Conservation (phyloP, 1,139 yeast genomes). For the Ogataea hybrid region DNA sequence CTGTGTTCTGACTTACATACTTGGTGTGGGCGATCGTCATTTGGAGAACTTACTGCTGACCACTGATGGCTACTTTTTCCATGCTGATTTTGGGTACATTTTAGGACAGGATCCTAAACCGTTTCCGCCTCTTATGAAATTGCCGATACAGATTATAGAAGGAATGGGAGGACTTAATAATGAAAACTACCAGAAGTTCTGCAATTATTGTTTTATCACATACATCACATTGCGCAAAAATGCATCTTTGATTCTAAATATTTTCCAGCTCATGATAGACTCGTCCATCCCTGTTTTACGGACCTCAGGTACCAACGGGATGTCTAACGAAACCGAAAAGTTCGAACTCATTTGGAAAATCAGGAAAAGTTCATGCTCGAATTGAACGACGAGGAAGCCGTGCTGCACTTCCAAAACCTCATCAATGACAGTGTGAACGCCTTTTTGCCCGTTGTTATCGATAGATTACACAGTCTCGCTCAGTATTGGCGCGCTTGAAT, state of each 20-base stretch:
- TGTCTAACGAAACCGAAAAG: conserved; percentile 33
- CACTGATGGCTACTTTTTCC: conserved; percentile 68
- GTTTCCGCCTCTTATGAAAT: conserved; percentile 96
- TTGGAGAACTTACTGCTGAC: conserved; percentile 77
- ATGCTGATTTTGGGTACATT: conserved; percentile 96
- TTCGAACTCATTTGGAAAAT: conserved; percentile 58
- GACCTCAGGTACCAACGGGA: conserved; percentile 20
- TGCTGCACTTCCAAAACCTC: conserved; percentile 86
- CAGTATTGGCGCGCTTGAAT: conserved; percentile 91
- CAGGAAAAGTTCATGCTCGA: conserved; percentile 93
- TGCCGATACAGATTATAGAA: conserved; percentile 94
- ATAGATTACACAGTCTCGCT: conserved; percentile 89
- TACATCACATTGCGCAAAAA: conserved; percentile 88
- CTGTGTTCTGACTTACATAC: conserved; percentile 89
- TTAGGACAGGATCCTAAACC: conserved; percentile 97
- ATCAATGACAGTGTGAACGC: conserved; percentile 95
- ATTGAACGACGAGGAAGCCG: conserved; percentile 94
- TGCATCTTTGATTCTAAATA: conserved; percentile 81
- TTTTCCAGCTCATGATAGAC: conserved; percentile 92
- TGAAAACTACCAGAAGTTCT: conserved; percentile 79
- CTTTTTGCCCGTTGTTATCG: conserved; percentile 90
- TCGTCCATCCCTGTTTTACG: conserved; percentile 76
- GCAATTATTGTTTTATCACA: conserved; percentile 92
- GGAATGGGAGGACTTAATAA: conserved; percentile 96
- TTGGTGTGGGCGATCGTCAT: conserved; percentile 98